A percentile compares a stretch with the other conserved stretches of the same genome.
These are phyloP conservation scores for Boeremia exigua DNA, from an alignment of 2,329 filamentous ascomycete genomes.

Conservation along the genomic window DNA sequence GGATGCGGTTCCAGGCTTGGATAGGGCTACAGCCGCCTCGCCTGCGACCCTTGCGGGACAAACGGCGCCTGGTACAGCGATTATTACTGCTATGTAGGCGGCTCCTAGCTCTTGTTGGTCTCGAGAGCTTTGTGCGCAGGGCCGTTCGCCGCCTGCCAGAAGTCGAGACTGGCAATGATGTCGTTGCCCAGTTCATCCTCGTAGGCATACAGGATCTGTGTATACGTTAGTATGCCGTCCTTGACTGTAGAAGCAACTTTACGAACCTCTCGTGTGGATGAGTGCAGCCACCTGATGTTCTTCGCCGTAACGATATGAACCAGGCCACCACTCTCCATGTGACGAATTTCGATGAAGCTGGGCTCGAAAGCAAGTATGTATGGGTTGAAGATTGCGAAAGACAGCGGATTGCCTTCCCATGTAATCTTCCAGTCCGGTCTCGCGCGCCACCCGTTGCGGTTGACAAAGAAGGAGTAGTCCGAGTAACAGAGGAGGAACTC, in stretches of 20 bases:
- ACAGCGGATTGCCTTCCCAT: conserved; percentile 92
- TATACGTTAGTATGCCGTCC: not conserved
- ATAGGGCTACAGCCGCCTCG: too few relatives aligned
- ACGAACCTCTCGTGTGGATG: conserved; percentile 89
- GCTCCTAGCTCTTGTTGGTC: conserved; percentile 33
- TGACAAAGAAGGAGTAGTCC: conserved; percentile 99
- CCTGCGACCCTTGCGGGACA: not conserved
- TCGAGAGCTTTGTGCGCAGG: conserved; percentile 37
- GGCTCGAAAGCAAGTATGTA: conserved; percentile 98
- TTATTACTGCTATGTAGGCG: not conserved
- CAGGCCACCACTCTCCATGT: conserved; percentile 88
- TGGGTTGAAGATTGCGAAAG: conserved; percentile 92
- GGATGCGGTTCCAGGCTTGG: not conserved
- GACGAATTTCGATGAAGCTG: conserved; percentile 95
- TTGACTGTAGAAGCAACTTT: not conserved
- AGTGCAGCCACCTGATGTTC: conserved; percentile 97
- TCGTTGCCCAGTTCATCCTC: conserved; percentile 95
- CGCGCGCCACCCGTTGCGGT: conserved; percentile 96
- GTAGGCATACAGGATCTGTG: conserved; percentile 93
- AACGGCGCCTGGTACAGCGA: not conserved
- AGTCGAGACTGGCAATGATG: conserved; percentile 92
- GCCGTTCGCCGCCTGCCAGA: conserved; percentile 68
- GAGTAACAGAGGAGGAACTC: conserved; percentile 98
- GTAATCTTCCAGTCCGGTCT: conserved; percentile 96
- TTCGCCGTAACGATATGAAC: conserved; percentile 96